phyloP scores from a whole-genome alignment of 2,329 filamentous ascomycete genomes.

The Diplodia scrobiculata region DNA sequence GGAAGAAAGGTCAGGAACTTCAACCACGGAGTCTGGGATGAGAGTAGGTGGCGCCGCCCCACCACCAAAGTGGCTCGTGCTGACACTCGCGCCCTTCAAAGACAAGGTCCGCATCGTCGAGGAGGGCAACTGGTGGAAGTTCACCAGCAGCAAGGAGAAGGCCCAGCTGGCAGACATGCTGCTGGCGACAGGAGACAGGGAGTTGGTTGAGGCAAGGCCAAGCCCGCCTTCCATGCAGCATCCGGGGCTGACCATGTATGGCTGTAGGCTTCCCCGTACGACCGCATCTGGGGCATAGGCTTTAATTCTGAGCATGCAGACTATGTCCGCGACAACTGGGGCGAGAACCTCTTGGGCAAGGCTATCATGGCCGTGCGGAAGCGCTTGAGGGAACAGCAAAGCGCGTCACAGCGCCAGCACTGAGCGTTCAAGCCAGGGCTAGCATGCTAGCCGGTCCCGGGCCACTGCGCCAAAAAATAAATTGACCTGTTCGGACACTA shows the following conservation, averaged over 20 bases:
- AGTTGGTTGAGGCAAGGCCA: slow-evolving; percentile 62
- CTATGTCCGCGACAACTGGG: slow-evolving; percentile 57
- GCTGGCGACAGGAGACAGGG: slow-evolving; percentile 60
- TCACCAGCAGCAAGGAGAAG: slow-evolving; percentile 48
- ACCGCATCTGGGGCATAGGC: slow-evolving; percentile 68
- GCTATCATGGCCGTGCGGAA: slow-evolving; percentile 62
- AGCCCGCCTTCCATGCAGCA: not conserved
- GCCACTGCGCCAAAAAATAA: not conserved
- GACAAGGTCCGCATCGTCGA: slow-evolving; percentile 54
- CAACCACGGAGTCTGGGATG: slow-evolving; percentile 55
- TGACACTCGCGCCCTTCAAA: not conserved
- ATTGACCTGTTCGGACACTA: not conserved
- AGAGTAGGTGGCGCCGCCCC: slow-evolving; percentile 33
- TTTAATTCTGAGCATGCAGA: slow-evolving; percentile 57
- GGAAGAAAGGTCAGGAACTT: slow-evolving; percentile 61
- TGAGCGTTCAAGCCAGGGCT: not conserved
- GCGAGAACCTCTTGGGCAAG: slow-evolving; percentile 65
- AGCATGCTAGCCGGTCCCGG: not conserved
- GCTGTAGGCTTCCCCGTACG: slow-evolving; percentile 41
- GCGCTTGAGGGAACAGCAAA: slow-evolving; percentile 46
- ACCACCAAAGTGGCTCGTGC: not conserved
- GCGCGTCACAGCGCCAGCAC: not conserved
- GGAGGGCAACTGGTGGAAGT: slow-evolving; percentile 62
- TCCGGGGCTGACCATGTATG: not conserved
- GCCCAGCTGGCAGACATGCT: slow-evolving; percentile 53